A percentile compares a stretch with the other conserved stretches of the same genome.
These are phyloP conservation scores for Entomortierella parvispora DNA, from an alignment of 192 early-diverging fungal species.

Conservation along the genomic window DNA sequence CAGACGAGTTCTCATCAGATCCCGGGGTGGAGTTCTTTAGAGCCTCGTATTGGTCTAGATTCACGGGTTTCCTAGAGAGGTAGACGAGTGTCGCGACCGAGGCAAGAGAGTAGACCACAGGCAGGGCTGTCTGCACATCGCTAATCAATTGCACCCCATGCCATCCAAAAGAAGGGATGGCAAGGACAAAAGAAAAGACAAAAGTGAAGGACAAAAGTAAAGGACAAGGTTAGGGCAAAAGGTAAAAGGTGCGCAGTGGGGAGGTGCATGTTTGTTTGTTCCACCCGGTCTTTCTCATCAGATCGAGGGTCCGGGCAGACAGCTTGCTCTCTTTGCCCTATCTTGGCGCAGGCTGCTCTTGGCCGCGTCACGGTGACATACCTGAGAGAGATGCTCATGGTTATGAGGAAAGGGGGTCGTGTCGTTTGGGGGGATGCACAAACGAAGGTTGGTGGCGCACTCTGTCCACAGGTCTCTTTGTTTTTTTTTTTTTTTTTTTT, in stretches of 20 bases:
- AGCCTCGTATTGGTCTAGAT: slow-evolving; percentile 43
- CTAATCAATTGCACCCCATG: too few relatives aligned
- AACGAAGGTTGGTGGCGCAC: too few relatives aligned
- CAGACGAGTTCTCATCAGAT: neutral
- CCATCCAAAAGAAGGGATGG: neutral
- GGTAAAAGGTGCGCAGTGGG: neutral
- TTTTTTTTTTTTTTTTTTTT: too few relatives aligned
- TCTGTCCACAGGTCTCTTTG: too few relatives aligned
- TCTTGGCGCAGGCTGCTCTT: too few relatives aligned
- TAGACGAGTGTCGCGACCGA: slow-evolving; percentile 30
- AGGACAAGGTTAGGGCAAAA: neutral
- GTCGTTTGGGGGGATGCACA: neutral
- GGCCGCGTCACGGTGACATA: too few relatives aligned
- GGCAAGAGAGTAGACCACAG: slow-evolving; percentile 23
- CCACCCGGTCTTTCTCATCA: neutral
- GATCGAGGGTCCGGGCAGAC: neutral
- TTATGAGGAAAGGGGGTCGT: neutral
- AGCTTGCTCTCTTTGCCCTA: too few relatives aligned
- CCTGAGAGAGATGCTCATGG: neutral
- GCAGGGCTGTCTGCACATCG: slow-evolving; percentile 24
- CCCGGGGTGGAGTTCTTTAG: neutral
- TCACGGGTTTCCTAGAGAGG: slow-evolving; percentile 39
- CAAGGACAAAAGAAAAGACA: neutral
- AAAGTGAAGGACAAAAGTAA: neutral
- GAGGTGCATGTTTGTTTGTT: neutral